phyloP scores from a whole-genome alignment of 75 land plant species.

The Isoetes taiwanensis region DNA sequence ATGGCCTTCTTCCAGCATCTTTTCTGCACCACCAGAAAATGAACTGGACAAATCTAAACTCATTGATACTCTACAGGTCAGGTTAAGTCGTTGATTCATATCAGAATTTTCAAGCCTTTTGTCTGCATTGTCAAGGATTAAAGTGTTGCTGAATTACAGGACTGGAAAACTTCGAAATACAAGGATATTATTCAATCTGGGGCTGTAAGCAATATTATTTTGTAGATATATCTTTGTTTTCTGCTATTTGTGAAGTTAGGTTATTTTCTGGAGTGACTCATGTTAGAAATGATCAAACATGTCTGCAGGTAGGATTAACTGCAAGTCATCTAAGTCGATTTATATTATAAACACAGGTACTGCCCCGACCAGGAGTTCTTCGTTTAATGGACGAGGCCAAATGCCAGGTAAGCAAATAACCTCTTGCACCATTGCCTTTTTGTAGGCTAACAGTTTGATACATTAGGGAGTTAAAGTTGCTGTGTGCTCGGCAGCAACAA shows the following conservation, averaged over 20 bases:
- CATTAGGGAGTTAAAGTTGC: conserved; percentile 75
- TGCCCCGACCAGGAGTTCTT: conserved; percentile 86
- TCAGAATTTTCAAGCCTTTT: neutral
- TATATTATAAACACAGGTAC: conserved; percentile 38
- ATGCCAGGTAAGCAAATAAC: conserved; percentile 43
- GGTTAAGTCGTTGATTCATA: neutral
- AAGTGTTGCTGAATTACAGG: conserved; percentile 33
- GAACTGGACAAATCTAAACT: conserved; percentile 52
- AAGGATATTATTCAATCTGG: conserved; percentile 85
- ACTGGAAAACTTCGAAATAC: conserved; percentile 97
- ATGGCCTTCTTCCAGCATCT: conserved; percentile 83
- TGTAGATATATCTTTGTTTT: too few relatives aligned
- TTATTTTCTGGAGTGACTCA: too few relatives aligned
- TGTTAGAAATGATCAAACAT: too few relatives aligned
- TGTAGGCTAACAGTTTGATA: too few relatives aligned
- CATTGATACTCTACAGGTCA: conserved; percentile 78
- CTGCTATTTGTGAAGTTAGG: neutral
- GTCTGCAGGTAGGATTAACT: too few relatives aligned
- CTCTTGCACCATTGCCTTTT: neutral
- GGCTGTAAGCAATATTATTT: conserved; percentile 57
- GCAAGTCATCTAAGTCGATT: neutral
- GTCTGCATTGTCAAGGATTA: too few relatives aligned
- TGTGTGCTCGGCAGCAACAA: conserved; percentile 98
- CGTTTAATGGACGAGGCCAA: conserved; percentile 85
- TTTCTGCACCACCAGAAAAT: conserved; percentile 34